A percentile compares a stretch with the other conserved stretches of the same genome.
phyloP scores from a whole-genome alignment of 1,139 yeast genomes.

The Arxiozyma heterogenica region DNA sequence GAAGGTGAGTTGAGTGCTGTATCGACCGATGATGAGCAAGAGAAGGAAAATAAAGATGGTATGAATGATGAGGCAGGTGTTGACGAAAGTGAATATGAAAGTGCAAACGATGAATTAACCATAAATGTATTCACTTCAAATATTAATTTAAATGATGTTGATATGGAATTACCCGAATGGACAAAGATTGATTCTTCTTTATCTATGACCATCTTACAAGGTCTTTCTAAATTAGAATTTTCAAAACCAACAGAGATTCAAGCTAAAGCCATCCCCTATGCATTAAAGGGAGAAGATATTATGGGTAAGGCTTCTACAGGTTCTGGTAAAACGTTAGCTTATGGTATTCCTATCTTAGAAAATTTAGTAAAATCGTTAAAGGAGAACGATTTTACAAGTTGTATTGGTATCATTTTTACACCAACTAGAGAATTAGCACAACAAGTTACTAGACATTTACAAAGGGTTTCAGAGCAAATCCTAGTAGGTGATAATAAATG shows the following conservation, averaged over 20 bases:
- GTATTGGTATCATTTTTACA: conserved; percentile 75
- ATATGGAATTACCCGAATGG: conserved; percentile 54
- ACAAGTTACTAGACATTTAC: conserved; percentile 79
- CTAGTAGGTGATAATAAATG: conserved; percentile 44
- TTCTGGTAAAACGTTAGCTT: conserved; percentile 94
- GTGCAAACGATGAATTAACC: conserved; percentile 9
- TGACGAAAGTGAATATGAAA: conserved; percentile 10
- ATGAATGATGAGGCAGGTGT: conserved; percentile 7
- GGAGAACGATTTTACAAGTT: conserved; percentile 27
- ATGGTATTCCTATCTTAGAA: conserved; percentile 89
- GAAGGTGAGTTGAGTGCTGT: conserved; percentile 15
- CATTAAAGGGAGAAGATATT: conserved; percentile 65
- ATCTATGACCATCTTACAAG: conserved; percentile 49
- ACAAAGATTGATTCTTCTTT: conserved; percentile 31
- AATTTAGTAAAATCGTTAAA: conserved; percentile 34
- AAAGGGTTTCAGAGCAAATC: conserved; percentile 34
- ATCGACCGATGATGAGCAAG: conserved; percentile 21
- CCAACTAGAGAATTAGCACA: conserved; percentile 97
- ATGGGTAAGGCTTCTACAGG: conserved; percentile 98
- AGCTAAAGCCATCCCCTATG: conserved; percentile 62
- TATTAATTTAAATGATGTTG: conserved; percentile 23
- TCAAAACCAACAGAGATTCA: conserved; percentile 78
- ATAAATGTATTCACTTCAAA: conserved; percentile 24
- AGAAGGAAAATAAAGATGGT: conserved; percentile 6
- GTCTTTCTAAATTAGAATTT: conserved; percentile 52